Conservation (phyloP, 2,329 filamentous ascomycete genomes). For the Paracorniculantispora psalliotae region DNA sequence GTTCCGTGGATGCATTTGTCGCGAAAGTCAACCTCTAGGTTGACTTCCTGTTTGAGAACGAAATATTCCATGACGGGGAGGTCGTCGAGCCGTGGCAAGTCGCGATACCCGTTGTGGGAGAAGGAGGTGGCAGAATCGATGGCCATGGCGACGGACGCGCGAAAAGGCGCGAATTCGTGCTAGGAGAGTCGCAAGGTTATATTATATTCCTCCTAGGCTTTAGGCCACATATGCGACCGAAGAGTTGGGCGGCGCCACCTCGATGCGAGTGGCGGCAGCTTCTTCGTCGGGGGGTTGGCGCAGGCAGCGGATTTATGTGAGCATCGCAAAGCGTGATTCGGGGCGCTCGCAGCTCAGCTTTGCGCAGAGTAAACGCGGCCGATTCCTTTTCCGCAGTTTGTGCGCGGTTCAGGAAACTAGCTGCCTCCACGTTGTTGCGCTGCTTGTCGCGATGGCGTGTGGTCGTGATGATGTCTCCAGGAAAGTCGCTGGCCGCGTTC, state of each 20-base stretch:
- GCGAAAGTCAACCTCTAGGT: conserved; percentile 83
- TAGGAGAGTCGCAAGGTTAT: background rate
- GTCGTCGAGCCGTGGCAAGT: conserved; percentile 31
- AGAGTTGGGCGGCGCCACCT: background rate
- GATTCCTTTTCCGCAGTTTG: background rate
- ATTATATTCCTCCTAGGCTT: background rate
- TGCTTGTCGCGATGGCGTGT: background rate
- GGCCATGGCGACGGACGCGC: background rate
- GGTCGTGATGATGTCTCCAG: conserved; percentile 9
- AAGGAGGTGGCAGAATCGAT: conserved; percentile 18
- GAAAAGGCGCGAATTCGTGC: background rate
- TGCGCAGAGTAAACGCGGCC: background rate
- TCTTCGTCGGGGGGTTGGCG: conserved; percentile 7
- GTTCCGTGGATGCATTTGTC: conserved; percentile 69
- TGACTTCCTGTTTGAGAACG: conserved; percentile 79
- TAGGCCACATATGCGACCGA: background rate
- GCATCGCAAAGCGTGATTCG: background rate
- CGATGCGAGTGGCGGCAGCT: background rate
- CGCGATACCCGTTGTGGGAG: conserved; percentile 28
- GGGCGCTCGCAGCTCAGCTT: background rate
- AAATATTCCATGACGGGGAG: conserved; percentile 37
- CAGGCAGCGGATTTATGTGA: background rate
- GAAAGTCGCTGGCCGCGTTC: conserved; percentile 6
- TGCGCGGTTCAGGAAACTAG: background rate
- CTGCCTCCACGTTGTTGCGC: conserved; percentile 3